Evolutionary conservation across 345 rosid species (phyloP).

Genomic region (Arabidopsis suecica): DNA sequence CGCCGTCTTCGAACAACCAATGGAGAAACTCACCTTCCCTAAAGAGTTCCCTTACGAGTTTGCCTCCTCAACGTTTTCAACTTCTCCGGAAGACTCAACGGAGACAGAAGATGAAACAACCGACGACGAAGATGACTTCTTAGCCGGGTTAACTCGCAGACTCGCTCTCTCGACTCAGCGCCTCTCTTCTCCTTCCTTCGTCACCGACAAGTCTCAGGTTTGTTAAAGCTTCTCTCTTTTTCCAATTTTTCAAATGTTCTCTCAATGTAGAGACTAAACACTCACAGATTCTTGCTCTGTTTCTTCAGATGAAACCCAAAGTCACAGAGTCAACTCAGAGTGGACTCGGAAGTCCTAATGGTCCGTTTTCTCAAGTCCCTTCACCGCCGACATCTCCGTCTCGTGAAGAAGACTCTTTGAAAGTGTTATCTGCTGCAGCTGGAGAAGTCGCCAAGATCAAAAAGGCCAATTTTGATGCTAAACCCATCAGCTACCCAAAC

Average conservation of each 20-base stretch:
- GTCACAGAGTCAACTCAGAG: slow-evolving; percentile 64
- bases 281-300: not conserved
- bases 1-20: slow-evolving; percentile 34
- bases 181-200: slow-evolving; percentile 42
- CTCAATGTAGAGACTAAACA: not conserved
- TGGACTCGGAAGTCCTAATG: slow-evolving; percentile 61
- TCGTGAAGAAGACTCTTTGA: slow-evolving; percentile 53
- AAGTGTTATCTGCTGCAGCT: slow-evolving; percentile 73
- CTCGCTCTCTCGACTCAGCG: slow-evolving; percentile 63
- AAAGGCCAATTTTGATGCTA: slow-evolving; percentile 39
- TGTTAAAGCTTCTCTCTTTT: not conserved
- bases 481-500: slow-evolving; percentile 18
- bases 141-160: slow-evolving; percentile 66
- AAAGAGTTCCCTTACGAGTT: slow-evolving; percentile 71
- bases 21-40: slow-evolving; percentile 49
- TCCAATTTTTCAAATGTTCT: not conserved
- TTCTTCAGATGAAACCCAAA: slow-evolving; percentile 43
- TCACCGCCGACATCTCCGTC: slow-evolving; percentile 63
- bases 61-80: slow-evolving; percentile 46
- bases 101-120: slow-evolving; percentile 56
- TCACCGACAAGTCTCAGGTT: slow-evolving; percentile 51
- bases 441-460: slow-evolving; percentile 73
- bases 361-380: slow-evolving; percentile 56
- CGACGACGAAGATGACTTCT: slow-evolving; percentile 75
- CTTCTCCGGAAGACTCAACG: slow-evolving; percentile 58